Evolutionary conservation across 1,139 yeast genomes (phyloP), one percentile per base, ranked within the genome.

Genomic region (Nematodospora anomalae): DNA sequence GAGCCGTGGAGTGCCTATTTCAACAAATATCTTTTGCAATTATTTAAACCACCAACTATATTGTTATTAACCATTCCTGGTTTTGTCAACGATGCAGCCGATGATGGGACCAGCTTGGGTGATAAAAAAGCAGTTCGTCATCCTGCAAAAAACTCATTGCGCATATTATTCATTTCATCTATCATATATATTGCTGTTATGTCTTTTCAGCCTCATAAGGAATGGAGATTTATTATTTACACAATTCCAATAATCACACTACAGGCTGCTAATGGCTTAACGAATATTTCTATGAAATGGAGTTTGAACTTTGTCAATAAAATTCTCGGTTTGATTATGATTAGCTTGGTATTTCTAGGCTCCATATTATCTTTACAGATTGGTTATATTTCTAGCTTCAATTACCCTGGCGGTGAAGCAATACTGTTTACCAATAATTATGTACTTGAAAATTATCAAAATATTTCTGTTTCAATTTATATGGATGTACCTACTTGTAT

Each of bases 371-470:
- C 92, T 0, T 39, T 73, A 2, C 55, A 71, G 15, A 78, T 79
- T 71, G 76, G 82, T 0, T 72, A 70, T 38, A 67, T 80, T 3
- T 88, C 96, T 1, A 73, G 85, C 33, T 68, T 66, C 60, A 90
- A 90, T 58, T 90, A 90, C 53, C 96, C 97, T 2, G 97, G 97
- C 6, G 97, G 96, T 0, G 71, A 64, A 4, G 95, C 96, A 0
- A 60, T 89, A 25, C 43, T 56, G 10, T 56, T 54, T 27, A 71
- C 84, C 41, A 85, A 87, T 51, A 47, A 64, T 5, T 60, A 65
- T 33, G 49, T 82, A 9, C 32, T 62, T 6, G 41, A 50, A 4
- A 37, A 46, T 23, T 35, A 45, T 26, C 31, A 36, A 9, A 23
- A 36, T 3, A 28, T 33, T 11, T 31, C 37, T 4, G 55, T 64